Base-by-base conservation (phyloP, 2,329 filamentous ascomycete genomes). In the Hirsutella minnesotensis region DNA sequence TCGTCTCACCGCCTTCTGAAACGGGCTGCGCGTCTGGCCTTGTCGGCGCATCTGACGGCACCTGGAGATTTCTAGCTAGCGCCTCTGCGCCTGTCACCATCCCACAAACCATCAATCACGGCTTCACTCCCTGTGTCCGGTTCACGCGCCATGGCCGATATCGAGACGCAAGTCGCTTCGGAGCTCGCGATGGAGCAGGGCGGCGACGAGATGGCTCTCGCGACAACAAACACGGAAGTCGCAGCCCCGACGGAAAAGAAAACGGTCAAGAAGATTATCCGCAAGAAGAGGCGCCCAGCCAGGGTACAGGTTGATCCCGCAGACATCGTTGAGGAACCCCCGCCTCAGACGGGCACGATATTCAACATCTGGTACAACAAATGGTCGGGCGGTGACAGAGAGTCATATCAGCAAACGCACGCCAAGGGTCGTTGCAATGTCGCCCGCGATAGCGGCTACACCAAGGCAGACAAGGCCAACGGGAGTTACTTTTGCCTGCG, bases 361-460 rank as follows among this genome's bases (percentile, higher is more conserved):
- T 98, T 92, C 73, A 98, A 98, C 64, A 94, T 55, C 38, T 55
- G 53, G 90, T 95, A 95, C 67, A 95, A 95, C 69, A 96, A 95
- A 65, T 96, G 90, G 89, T 84, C 82, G 1, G 92, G 92, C 51
- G 92, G 92, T 56, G 92, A 98, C 64, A 79, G 88, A 47, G 90
- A 96, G 58, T 88, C 94, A 68, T 87, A 89, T 53, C 88, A 90
- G 56, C 75, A 88, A 4, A 86, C 83, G 30, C 83, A 95, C 13
- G 90, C 92, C 3, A 81, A 83, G 50, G 83, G 83, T 3, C 84
- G 94, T 43, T 96, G 92, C 70, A 92, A 89, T 58, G 70, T 98
- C 47, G 81, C 81, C 1, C 78, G 74, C 47, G 92, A 92, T 58
- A 78, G 73, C 44, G 86, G 86, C 35, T 92, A 83, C 59, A 92